Evolutionary conservation across 1,284 basidiomycete genomes (phyloP).

Genomic region (Cutaneotrichosporon cavernicola): DNA sequence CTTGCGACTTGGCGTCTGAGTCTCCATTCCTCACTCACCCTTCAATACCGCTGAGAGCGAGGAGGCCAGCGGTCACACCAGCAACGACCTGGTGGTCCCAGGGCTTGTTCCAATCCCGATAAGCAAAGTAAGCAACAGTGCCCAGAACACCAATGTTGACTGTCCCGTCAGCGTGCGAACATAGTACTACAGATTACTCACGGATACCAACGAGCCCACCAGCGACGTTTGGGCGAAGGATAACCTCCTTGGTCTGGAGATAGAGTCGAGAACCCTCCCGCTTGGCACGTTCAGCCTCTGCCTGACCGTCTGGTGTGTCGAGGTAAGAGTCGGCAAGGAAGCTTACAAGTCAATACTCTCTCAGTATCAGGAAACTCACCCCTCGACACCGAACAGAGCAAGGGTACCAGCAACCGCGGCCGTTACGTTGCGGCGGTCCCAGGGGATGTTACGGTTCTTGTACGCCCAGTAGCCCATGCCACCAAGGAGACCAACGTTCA

Average conservation of each 20-base stretch:
- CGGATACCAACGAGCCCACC: slow-evolving; percentile 66
- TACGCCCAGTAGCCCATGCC: slow-evolving; percentile 67
- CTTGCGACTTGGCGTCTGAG: neutral
- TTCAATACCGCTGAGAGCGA: slow-evolving; percentile 67
- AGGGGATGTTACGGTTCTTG: slow-evolving; percentile 63
- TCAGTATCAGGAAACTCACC: slow-evolving; percentile 31
- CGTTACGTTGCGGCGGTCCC: slow-evolving; percentile 62
- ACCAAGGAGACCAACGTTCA: slow-evolving; percentile 69
- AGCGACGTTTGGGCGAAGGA: slow-evolving; percentile 67
- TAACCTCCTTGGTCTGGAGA: slow-evolving; percentile 61
- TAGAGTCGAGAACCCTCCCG: slow-evolving; percentile 65
- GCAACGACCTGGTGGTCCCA: slow-evolving; percentile 72
- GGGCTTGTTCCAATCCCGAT: slow-evolving; percentile 66
- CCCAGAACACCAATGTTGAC: slow-evolving; percentile 70
- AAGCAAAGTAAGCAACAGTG: slow-evolving; percentile 66
- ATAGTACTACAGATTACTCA: slow-evolving; percentile 49
- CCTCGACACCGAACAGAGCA: slow-evolving; percentile 63
- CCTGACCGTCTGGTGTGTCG: slow-evolving; percentile 61
- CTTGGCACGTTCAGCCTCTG: slow-evolving; percentile 61
- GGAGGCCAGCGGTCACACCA: slow-evolving; percentile 63
- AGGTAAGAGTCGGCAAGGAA: slow-evolving; percentile 65
- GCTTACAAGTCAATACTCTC: slow-evolving; percentile 32
- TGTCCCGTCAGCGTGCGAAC: slow-evolving; percentile 32
- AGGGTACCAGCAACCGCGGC: slow-evolving; percentile 60
- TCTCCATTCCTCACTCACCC: slow-evolving; percentile 59